Evolutionary conservation across 495 filamentous ascomycete genomes (phyloP), one percentile per base, ranked within the genome.

Genomic region (Thermochaetoides thermophila): DNA sequence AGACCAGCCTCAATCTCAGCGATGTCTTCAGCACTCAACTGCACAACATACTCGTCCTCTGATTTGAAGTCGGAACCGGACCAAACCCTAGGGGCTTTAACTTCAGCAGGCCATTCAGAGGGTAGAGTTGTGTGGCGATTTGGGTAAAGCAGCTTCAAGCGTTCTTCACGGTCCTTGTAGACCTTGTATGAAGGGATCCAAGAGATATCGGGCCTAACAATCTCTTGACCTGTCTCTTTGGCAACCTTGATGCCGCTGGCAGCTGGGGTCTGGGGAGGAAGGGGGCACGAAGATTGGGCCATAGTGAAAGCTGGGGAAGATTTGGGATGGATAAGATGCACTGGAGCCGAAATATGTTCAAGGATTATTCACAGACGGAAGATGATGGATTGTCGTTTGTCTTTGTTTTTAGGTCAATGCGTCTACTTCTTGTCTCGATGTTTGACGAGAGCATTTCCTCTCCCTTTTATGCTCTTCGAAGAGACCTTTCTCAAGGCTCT

Each of bases 121-220:
- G 50, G 47, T 3, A 53, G 22, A 14, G 47, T 39, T 17, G 47
- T 50, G 12, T 39, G 50, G 8, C 50, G 47, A 31, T 53, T 23
- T 0, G 34, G 42, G 30, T 40, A 25, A 20, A 48, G 41, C 0
- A 23, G 17, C 19, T 38, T 38, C 17, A 50, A 37, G 11, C 35
- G 33, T 34, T 48, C 42, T 10, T 48, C 50, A 5, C 50, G 44
- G 24, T 50, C 38, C 28, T 42, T 44, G 42, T 33, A 50, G 22
- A 44, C 40, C 35, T 53, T 50, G 42, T 41, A 44, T 2, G 42
- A 43, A 3, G 50, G 50, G n/a, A 50, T 42, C 50, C 50, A 53
- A 2, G 38, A 40, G 24, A 50, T 53, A 21, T 50, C 42, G 13
- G 50, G 50, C 3, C 50, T 29, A 8, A 38, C 20, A 10, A 44